Conservation (phyloP, 352 stramenopile species). For the Globisporangium apiculatum region DNA sequence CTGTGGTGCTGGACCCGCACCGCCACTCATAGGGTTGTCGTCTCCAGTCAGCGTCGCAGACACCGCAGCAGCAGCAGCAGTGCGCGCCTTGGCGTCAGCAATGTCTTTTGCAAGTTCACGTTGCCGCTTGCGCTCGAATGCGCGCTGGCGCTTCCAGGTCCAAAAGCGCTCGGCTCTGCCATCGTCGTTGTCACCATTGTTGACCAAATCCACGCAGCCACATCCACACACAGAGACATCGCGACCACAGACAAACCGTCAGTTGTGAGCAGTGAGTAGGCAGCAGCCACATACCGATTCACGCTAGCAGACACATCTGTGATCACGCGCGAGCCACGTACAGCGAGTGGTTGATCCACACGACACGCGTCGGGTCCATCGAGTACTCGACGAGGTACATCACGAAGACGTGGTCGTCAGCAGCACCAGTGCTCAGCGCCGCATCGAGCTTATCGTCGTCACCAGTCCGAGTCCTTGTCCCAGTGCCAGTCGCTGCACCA, state of each 20-base stretch:
- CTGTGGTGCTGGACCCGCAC: neutral
- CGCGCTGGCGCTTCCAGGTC: slow-evolving; percentile 34
- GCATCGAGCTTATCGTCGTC: slow-evolving; percentile 9
- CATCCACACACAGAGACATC: slow-evolving; percentile 1
- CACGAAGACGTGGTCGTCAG: slow-evolving; percentile 30
- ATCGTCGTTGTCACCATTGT: too few species aligned
- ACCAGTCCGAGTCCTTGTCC: neutral
- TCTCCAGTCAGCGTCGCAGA: too few species aligned
- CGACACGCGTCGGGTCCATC: slow-evolving; percentile 43
- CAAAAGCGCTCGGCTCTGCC: slow-evolving; percentile 37
- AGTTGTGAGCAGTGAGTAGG: neutral
- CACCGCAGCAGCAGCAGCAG: neutral
- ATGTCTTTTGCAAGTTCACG: slow-evolving; percentile 11
- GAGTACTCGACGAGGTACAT: slow-evolving; percentile 70
- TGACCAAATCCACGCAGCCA: neutral
- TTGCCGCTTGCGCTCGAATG: slow-evolving; percentile 20
- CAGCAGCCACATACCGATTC: neutral
- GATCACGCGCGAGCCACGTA: slow-evolving; percentile 16
- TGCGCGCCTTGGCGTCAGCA: slow-evolving; percentile 9
- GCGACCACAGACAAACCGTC: slow-evolving; percentile 1
- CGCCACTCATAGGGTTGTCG: too few species aligned
- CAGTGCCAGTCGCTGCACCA: neutral
- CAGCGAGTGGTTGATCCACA: slow-evolving; percentile 67
- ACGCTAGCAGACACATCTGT: too few species aligned
- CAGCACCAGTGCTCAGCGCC: too few species aligned